Conservation (phyloP, 495 filamentous ascomycete species). For the Cenococcum geophilum region DNA sequence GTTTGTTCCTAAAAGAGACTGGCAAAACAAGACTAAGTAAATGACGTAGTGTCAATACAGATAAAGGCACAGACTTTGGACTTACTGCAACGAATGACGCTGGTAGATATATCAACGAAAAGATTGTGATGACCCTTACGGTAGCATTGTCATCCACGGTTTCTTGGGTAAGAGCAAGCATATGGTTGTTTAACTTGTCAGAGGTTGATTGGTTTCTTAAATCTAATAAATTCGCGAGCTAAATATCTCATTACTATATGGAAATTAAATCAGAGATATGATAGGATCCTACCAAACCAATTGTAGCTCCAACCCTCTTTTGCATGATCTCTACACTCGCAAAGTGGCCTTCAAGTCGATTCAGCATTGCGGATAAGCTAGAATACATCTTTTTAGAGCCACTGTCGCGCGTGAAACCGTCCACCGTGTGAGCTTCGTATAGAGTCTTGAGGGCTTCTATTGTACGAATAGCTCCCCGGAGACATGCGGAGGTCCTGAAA, state of each 20-base stretch:
- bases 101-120: conserved; percentile 19
- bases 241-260: neutral
- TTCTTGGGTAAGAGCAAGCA: conserved; percentile 14
- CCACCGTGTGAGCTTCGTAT: neutral
- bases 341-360: conserved; percentile 12
- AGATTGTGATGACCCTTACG: conserved; percentile 16
- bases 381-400: neutral
- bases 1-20: conserved; percentile 20
- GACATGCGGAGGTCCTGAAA: conserved; percentile 6
- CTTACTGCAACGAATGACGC: conserved; percentile 21
- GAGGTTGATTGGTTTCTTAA: conserved; percentile 15
- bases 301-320: conserved; percentile 10
- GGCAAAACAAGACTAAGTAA: neutral
- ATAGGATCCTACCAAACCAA: conserved; percentile 11
- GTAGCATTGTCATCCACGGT: conserved; percentile 23
- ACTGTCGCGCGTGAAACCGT: neutral
- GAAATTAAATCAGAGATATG: too few relatives aligned
- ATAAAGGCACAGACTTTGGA: neutral
- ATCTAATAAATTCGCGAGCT: conserved; percentile 18
- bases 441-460: conserved; percentile 1
- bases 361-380: neutral
- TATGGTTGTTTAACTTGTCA: conserved; percentile 3
- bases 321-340: conserved; percentile 14
- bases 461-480: neutral
- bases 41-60: neutral